phyloP scores from a whole-genome alignment of 441 rosid species.

The Viola pubescens region DNA sequence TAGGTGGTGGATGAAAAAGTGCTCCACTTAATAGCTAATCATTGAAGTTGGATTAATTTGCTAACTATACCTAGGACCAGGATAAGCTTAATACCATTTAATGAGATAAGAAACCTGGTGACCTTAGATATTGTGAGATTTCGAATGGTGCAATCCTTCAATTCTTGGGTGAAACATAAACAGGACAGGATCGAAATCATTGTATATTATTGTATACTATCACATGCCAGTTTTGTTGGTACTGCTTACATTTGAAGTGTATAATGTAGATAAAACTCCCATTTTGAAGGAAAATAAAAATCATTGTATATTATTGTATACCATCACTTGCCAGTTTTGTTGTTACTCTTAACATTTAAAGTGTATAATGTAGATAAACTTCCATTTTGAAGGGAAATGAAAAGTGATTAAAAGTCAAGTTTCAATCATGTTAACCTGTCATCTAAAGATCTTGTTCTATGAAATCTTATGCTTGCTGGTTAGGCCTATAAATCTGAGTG shows the following conservation, averaged over 20 bases:
- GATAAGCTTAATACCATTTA: no score
- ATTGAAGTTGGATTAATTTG: no score
- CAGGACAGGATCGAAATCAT: background rate
- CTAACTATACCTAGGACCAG: no score
- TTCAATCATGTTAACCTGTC: background rate
- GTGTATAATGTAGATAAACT: background rate
- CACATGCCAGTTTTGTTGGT: background rate
- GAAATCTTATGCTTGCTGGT: background rate
- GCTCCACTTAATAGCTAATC: no score
- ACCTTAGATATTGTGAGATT: no score
- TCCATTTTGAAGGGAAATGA: background rate
- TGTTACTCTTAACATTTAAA: background rate
- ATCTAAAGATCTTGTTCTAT: background rate
- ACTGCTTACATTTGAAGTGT: no score
- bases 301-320: no score
- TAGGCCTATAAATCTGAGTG: background rate
- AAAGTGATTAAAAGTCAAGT: background rate
- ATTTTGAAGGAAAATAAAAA: no score
- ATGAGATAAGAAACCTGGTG: no score
- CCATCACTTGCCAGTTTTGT: no score
- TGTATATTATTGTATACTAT: background rate
- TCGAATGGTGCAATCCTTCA: background rate
- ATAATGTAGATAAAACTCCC: no score
- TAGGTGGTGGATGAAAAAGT: no score
- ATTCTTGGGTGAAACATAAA: background rate